Base-by-base conservation (phyloP, 495 filamentous ascomycete genomes). In the Hypoxylon lienhwacheense region DNA sequence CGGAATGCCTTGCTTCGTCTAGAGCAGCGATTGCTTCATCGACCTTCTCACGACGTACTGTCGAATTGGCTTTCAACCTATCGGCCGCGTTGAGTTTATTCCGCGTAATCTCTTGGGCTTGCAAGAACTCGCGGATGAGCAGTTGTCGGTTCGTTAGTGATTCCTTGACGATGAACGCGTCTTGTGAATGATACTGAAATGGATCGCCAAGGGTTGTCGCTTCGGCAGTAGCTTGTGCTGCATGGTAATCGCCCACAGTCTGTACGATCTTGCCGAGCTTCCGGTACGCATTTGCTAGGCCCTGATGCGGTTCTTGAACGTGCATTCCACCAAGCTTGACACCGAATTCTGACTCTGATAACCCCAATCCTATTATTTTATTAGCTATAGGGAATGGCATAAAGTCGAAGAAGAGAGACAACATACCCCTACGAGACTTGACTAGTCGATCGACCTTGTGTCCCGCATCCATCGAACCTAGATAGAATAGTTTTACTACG, bases 131-230 rank as follows among this genome's bases (percentile, higher is more conserved):
- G 37, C 95, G 90, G 24, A 97, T 86, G n/a, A 99, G 80, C 64
- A 99, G 96, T 70, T 99, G 95, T 2, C 95, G 86, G 73, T 99
- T 99, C 14, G 95, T 99, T 57, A 99, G 81, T 16, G 92, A 97
- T 66, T 99, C 95, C 71, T 99, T 99, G 58, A 99, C 95, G 65
- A 97, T 95, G 67, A 97, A 93, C 17, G 95, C 90, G 66, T 99
- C 93, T 10, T 86, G 85, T 19, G 91, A 96, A 71, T 99, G 91
- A 66, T 99, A 97, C 54, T 88, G 86, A 43, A 99, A 81, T 5
- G 95, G 90, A 62, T 97, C 95, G 36, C 89, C 90, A 35, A 99
- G 79, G 0, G 92, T 97, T 1, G 92, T 95, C 5, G 95, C 95
- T 71, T 99, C 95, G 11, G 89, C 89, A 7, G 95, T 99, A 24